Base-by-base conservation (phyloP, 257 asterid species). In the Rauvolfia tetraphylla region DNA sequence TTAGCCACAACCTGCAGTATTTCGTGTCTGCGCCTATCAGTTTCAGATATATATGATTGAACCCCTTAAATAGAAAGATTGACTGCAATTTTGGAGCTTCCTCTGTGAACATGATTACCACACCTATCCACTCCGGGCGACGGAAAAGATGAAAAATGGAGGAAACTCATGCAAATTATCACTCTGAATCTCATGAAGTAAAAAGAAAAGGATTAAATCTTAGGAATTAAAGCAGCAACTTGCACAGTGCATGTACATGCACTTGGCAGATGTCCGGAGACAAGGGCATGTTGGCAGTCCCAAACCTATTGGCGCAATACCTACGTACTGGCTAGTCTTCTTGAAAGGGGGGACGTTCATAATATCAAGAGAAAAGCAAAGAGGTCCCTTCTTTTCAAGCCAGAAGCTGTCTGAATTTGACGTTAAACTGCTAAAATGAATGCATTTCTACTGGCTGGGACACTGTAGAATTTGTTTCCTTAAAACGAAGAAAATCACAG, bases 1-100 rank as follows among this genome's bases (percentile, higher is more conserved):
- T 78, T 76, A 84, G 39, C 80, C 71, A 83, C 82, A 65, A 66
- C 87, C 91, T 86, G 85, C 69, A 73, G 18, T 67, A 39, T 31
- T 58, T n/a, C 48, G 46, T 10, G 75, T 59, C 66, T 41, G 65
- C 15, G 25, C 14, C 23, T n/a, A 41, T 67, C 68, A 57, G 39
- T 65, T 41, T 68, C 71, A 22, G 68, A 59, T 71, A 58, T 68
- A 59, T 71, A 58, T 68, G 41, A 56, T 68, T 18, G 29, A 41
- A 31, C 34, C 18, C 62, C 69, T 29, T 29, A 53, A 4, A 38
- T 76, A 57, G n/a, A 41, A 75, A 74, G 49, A 58, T 53, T 23
- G 29, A 74, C 61, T 29, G 25, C 36, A 74, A 74, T 42, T 49
- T 70, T 70, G 39, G 39, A 44, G 25, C n/a, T 27, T 25, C 39